Evolutionary conservation across 805 yeast species (phyloP).

Genomic region (Kuraishia hungarica): DNA sequence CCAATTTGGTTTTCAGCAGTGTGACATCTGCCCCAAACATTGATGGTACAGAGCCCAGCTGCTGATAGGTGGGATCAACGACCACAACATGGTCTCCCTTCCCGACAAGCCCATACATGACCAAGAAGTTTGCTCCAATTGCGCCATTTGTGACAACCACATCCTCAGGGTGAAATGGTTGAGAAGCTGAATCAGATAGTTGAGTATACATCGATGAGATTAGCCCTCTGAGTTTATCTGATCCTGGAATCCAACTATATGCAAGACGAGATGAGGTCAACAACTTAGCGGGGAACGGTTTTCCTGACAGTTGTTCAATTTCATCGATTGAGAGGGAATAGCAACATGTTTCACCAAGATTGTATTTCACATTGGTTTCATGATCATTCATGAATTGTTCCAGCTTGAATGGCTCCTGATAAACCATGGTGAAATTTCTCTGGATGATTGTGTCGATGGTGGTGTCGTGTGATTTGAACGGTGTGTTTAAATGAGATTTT

Average conservation of each 20-base stretch:
- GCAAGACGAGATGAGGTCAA: slow-evolving; percentile 23
- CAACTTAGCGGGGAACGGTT: slow-evolving; percentile 11
- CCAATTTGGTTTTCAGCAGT: slow-evolving; percentile 22
- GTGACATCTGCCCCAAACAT: slow-evolving; percentile 36
- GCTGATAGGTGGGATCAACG: slow-evolving; percentile 43
- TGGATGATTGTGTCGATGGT: background rate
- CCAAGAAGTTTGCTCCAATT: slow-evolving; percentile 44
- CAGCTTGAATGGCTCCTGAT: slow-evolving; percentile 37
- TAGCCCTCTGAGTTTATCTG: slow-evolving; percentile 25
- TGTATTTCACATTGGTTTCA: slow-evolving; percentile 30
- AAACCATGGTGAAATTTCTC: slow-evolving; percentile 23
- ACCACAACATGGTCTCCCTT: slow-evolving; percentile 39
- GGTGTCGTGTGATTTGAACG: too few species aligned
- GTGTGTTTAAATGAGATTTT: too few species aligned
- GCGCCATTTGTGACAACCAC: slow-evolving; percentile 46
- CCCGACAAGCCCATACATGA: slow-evolving; percentile 33
- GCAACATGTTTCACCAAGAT: slow-evolving; percentile 47
- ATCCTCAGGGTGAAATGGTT: slow-evolving; percentile 21
- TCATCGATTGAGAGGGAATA: slow-evolving; percentile 33
- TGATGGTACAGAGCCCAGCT: slow-evolving; percentile 36
- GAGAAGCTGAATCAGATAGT: slow-evolving; percentile 6
- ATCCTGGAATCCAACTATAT: slow-evolving; percentile 40
- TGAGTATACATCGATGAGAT: slow-evolving; percentile 29
- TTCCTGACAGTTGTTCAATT: slow-evolving; percentile 21
- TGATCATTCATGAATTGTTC: slow-evolving; percentile 47